These are phyloP conservation scores for Colletotrichum navitas DNA, from an alignment of 2,329 filamentous ascomycete genomes.

Conservation along the genomic window DNA sequence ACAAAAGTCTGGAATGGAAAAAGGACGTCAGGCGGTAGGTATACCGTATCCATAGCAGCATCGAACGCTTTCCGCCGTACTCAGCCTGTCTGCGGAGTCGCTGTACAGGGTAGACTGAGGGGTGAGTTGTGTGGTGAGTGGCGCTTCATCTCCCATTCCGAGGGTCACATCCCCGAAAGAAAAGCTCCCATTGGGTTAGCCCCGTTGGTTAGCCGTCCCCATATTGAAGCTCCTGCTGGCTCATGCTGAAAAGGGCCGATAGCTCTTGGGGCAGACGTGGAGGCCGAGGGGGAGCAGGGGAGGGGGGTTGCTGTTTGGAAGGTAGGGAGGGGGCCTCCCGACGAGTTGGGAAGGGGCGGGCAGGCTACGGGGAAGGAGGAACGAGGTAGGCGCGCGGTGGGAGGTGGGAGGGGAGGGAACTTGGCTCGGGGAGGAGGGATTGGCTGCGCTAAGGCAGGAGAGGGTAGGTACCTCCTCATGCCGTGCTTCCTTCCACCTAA, in stretches of 20 bases:
- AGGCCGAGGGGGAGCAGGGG: slow-evolving; percentile 8
- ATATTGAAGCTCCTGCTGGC: slow-evolving; percentile 37
- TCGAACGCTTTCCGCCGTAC: background rate
- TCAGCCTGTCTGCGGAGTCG: background rate
- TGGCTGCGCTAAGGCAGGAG: slow-evolving; percentile 12
- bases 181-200: slow-evolving; percentile 35
- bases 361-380: slow-evolving; percentile 30
- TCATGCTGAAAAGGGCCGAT: slow-evolving; percentile 42
- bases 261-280: slow-evolving; percentile 29
- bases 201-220: slow-evolving; percentile 39
- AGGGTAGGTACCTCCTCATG: background rate
- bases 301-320: background rate
- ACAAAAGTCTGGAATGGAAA: slow-evolving; percentile 12
- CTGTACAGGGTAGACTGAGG: background rate
- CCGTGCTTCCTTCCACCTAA: background rate
- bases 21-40: slow-evolving; percentile 23
- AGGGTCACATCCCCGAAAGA: slow-evolving; percentile 28
- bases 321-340: slow-evolving; percentile 27
- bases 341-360: slow-evolving; percentile 40
- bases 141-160: slow-evolving; percentile 39
- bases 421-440: slow-evolving; percentile 12
- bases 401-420: slow-evolving; percentile 1
- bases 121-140: slow-evolving; percentile 9
- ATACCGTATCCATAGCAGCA: background rate
- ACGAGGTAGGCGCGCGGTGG: background rate